Base-by-base conservation (phyloP, 2,329 filamentous ascomycete genomes). In the Exserohilum turcica region DNA sequence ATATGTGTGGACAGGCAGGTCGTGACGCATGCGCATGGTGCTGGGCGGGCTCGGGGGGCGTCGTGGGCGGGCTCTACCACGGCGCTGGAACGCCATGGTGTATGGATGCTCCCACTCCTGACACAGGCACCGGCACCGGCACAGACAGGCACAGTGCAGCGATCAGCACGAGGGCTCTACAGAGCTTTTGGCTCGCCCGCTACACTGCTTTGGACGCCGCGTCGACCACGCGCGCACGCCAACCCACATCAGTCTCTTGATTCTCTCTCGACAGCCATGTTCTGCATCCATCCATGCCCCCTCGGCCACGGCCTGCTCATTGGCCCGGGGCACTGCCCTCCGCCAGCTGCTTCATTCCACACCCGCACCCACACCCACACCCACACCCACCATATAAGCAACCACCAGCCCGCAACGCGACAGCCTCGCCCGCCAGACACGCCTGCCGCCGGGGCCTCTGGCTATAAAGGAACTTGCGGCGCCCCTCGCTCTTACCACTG, bases 401-500 rank as follows among this genome's bases (percentile, higher is more conserved):
- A 52, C 27, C 46, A 42, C 53, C 48, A 9, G 24, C 15, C 9
- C n/a, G 36, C 36, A 7, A 24, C 21, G 21, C 4, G 21, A 24
- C 21, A 62, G 36, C 57, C 46, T 64, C 64, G 59, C 37, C 37
- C 43, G 43, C 27, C 43, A 33, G 16, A 32, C 39, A n/a, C 37
- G 28, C 39, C 16, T 6, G n/a, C 36, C 21, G 21, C 21, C n/a
- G n/a, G n/a, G n/a, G 21, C 21, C 21, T 48, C 28, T 45, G 18
- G 35, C 51, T 72, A 73, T 70, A 73, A 68, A 68, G 59, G 52
- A 49, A 46, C 53, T 45, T 51, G 52, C 56, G 48, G 52, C 48
- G 48, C 61, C 59, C 24, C 12, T 10, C 19, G 21, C 36, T n/a
- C n/a, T 16, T 6, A 5, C 33, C 33, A 8, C 33, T 6, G n/a